phyloP scores from a whole-genome alignment of 2,329 filamentous ascomycete genomes.

The Leptographium galeiforme region DNA sequence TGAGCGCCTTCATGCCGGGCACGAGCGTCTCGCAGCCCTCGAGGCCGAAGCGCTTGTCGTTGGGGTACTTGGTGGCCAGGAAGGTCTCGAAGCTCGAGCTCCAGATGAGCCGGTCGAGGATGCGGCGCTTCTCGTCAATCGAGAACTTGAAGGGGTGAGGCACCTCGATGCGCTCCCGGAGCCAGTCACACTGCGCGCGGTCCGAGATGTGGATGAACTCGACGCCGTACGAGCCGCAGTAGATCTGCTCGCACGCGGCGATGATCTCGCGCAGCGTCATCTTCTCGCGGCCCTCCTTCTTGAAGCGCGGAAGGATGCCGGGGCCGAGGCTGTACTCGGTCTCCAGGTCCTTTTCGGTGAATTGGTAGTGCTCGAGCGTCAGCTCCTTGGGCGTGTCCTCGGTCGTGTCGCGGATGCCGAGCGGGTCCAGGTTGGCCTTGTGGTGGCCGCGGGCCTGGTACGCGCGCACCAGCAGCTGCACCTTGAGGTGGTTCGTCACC shows the following conservation, averaged over 20 bases:
- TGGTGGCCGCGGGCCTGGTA: slow-evolving; percentile 98
- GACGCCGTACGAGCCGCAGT: slow-evolving; percentile 93
- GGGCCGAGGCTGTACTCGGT: slow-evolving; percentile 85
- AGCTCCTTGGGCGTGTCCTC: slow-evolving; percentile 87
- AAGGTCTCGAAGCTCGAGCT: slow-evolving; percentile 95
- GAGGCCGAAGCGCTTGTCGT: slow-evolving; percentile 97
- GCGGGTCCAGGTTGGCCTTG: slow-evolving; percentile 93
- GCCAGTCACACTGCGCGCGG: slow-evolving; percentile 95
- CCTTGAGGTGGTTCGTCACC: slow-evolving; percentile 92
- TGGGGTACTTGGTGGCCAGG: slow-evolving; percentile 93
- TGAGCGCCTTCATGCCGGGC: slow-evolving; percentile 97
- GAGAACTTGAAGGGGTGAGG: slow-evolving; percentile 94
- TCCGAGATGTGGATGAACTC: slow-evolving; percentile 99
- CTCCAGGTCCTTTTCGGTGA: slow-evolving; percentile 87
- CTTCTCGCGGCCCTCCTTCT: slow-evolving; percentile 75
- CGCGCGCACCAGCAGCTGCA: slow-evolving; percentile 89
- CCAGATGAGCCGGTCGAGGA: slow-evolving; percentile 96
- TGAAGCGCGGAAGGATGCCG: slow-evolving; percentile 89
- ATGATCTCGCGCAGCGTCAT: slow-evolving; percentile 96
- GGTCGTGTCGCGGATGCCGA: slow-evolving; percentile 72
- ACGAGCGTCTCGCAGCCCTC: slow-evolving; percentile 96
- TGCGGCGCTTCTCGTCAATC: slow-evolving; percentile 94
- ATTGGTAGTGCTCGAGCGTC: slow-evolving; percentile 84
- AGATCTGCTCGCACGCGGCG: slow-evolving; percentile 82
- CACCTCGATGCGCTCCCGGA: slow-evolving; percentile 87